Conservation (phyloP, 1,284 basidiomycete genomes). For the Tilletia caries region DNA sequence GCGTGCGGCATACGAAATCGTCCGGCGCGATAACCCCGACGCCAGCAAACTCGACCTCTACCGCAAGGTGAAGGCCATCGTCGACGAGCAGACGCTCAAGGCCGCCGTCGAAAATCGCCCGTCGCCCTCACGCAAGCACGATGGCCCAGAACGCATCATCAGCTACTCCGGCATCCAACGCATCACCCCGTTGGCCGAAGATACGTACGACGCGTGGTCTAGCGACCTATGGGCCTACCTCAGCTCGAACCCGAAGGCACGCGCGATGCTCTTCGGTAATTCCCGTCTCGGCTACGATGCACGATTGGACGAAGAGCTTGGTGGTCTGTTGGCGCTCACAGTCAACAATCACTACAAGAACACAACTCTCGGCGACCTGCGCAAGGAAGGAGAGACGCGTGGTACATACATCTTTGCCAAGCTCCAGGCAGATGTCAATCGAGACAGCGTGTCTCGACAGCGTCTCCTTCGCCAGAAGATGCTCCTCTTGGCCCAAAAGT, state of each 20-base stretch:
- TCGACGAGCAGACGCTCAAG: not conserved
- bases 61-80: not conserved
- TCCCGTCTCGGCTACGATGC: not conserved
- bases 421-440: not conserved
- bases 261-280: not conserved
- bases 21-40: not conserved
- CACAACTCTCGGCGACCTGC: not conserved
- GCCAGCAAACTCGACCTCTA: not conserved
- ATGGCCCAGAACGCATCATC: not conserved
- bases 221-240: not conserved
- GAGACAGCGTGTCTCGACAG: not conserved
- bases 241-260: not conserved
- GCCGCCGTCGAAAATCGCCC: not conserved
- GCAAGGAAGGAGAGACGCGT: not conserved
- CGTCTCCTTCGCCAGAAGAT: not conserved
- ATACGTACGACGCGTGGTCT: not conserved
- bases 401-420: not conserved
- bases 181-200: not conserved
- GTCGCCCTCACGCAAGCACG: not conserved
- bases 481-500: not conserved
- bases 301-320: not conserved
- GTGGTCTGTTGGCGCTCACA: not conserved
- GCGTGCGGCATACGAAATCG: not conserved
- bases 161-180: not conserved
- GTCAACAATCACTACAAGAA: not conserved